Percentiles rank a stretch among this genome's conserved stretches.
phyloP scores from a whole-genome alignment of 768 basidiomycete genomes.

The Tubosaeta sp. region DNA sequence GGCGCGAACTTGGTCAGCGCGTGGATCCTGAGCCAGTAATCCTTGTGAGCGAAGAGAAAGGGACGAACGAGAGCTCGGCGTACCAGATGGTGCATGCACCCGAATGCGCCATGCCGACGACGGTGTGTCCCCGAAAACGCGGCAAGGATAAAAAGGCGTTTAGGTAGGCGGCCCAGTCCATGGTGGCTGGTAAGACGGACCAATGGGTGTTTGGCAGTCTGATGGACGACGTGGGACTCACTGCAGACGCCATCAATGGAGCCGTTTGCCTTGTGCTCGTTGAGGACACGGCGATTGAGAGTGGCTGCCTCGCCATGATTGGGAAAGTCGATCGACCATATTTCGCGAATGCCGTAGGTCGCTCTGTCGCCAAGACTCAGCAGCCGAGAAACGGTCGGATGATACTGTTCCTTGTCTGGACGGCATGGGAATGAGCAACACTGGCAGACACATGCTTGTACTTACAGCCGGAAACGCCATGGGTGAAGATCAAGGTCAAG shows the following conservation, averaged over 20 bases:
- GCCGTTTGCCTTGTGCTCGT: constrained; percentile 17
- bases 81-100: constrained; percentile 29
- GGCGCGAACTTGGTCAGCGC: constrained; percentile 16
- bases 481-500: constrained; percentile 24
- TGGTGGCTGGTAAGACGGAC: constrained; percentile 11
- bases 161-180: constrained; percentile 24
- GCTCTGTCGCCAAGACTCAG: constrained; percentile 10
- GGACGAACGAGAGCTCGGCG: not conserved
- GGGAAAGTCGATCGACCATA: constrained; percentile 35
- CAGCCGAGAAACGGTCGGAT: constrained; percentile 16
- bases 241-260: constrained; percentile 16
- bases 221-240: constrained; percentile 5
- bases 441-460: not conserved
- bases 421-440: not conserved
- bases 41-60: not conserved
- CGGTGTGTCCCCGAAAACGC: constrained; percentile 16
- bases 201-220: not conserved
- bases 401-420: constrained; percentile 29
- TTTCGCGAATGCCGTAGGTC: constrained; percentile 24
- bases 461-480: constrained; percentile 28
- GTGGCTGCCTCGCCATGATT: constrained; percentile 34
- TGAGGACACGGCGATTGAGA: constrained; percentile 27
- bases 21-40: constrained; percentile 9
- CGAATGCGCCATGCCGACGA: constrained; percentile 28
- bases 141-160: constrained; percentile 23